A percentile compares a stretch with the other conserved stretches of the same genome.
phyloP scores from a whole-genome alignment of 2,329 filamentous ascomycete species.

The Didymellaceae sp. region DNA sequence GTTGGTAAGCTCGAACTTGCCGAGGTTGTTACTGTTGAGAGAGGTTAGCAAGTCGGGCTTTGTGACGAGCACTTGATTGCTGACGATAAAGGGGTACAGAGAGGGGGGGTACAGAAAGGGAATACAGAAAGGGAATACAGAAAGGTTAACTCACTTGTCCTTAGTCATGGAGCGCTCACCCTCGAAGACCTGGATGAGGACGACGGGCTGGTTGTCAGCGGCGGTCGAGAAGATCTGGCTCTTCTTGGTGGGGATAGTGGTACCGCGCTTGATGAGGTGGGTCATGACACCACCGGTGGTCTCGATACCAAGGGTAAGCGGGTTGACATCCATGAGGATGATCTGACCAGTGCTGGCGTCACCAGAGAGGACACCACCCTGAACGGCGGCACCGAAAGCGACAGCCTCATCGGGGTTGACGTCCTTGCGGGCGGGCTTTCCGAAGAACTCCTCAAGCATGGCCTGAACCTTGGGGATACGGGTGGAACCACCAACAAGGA shows the following conservation, averaged over 20 bases:
- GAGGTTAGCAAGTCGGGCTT: too few species aligned
- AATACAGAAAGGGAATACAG: too few species aligned
- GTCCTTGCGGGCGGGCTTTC: constrained; percentile 98
- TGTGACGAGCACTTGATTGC: too few species aligned
- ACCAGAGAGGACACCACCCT: constrained; percentile 92
- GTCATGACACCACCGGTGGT: constrained; percentile 98
- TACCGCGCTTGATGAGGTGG: constrained; percentile 94
- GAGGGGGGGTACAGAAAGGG: too few species aligned
- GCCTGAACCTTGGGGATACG: constrained; percentile 98
- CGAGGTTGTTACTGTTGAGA: constrained; percentile 93
- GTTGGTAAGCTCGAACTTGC: constrained; percentile 97
- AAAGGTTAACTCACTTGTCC: too few species aligned
- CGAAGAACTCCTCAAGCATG: constrained; percentile 95
- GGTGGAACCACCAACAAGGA: constrained; percentile 96
- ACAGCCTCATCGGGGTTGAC: constrained; percentile 99
- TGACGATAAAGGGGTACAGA: too few species aligned
- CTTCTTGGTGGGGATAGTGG: constrained; percentile 93
- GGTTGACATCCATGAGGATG: constrained; percentile 97
- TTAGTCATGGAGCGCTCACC: constrained; percentile 93
- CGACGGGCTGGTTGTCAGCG: constrained; percentile 94
- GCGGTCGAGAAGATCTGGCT: constrained; percentile 97
- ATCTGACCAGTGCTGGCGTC: constrained; percentile 80
- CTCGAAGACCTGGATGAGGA: constrained; percentile 94
- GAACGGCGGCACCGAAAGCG: constrained; percentile 94
- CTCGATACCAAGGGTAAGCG: constrained; percentile 94